Percentiles rank a stretch among this genome's conserved stretches.
These are phyloP conservation scores for Citrus cavaleriei DNA, from an alignment of 345 rosid species.

Conservation along the genomic window DNA sequence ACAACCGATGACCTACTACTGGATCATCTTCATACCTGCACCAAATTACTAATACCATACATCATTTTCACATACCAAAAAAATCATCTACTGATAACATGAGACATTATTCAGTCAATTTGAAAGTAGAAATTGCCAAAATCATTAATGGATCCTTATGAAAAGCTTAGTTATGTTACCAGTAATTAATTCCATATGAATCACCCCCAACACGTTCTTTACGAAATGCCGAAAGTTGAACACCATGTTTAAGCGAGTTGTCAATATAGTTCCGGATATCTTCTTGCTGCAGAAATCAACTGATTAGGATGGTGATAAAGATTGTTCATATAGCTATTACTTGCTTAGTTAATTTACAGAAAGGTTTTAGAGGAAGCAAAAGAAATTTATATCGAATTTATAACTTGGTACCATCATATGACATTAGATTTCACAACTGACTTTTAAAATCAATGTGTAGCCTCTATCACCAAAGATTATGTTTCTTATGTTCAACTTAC, in stretches of 20 bases:
- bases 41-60: conserved; percentile 6
- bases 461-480: not conserved
- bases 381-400: not conserved
- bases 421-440: not conserved
- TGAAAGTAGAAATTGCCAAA: not conserved
- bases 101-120: not conserved
- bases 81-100: not conserved
- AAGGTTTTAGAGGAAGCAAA: not conserved
- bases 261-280: conserved; percentile 91
- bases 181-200: conserved; percentile 86
- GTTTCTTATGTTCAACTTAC: not conserved
- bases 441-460: not conserved
- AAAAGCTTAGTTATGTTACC: conserved; percentile 43
- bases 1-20: conserved; percentile 84
- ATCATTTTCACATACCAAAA: not conserved
- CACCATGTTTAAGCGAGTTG: conserved; percentile 79
- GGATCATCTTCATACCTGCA: conserved; percentile 97
- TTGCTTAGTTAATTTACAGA: not conserved
- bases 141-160: not conserved
- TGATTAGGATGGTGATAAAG: not conserved
- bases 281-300: conserved; percentile 69
- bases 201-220: conserved; percentile 96
- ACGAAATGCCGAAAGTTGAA: conserved; percentile 77
- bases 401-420: not conserved
- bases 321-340: not conserved